Conservation (phyloP, 768 basidiomycete species). For the Galerina sulciceps region DNA sequence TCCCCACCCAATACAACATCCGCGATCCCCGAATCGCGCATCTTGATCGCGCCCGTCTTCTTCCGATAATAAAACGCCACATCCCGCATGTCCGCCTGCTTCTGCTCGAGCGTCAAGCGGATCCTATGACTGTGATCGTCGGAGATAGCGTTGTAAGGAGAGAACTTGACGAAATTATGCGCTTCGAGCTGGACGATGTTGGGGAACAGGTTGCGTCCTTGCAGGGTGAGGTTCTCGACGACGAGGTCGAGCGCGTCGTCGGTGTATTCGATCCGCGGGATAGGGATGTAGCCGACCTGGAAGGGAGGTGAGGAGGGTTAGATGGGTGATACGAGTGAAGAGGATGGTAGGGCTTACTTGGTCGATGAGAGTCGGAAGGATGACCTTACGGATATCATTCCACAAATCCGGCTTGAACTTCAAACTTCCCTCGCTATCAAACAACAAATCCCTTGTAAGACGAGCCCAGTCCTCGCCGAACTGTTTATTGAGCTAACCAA, state of each 20-base stretch:
- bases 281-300: slow-evolving; percentile 82
- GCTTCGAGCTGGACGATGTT: slow-evolving; percentile 75
- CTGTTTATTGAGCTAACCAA: slow-evolving; percentile 57
- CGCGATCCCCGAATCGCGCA: slow-evolving; percentile 84
- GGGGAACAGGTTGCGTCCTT: too few relatives aligned
- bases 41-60: slow-evolving; percentile 82
- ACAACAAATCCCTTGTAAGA: slow-evolving; percentile 81
- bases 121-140: slow-evolving; percentile 73
- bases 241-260: slow-evolving; percentile 83
- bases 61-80: slow-evolving; percentile 90
- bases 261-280: slow-evolving; percentile 93
- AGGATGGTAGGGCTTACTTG: slow-evolving; percentile 52
- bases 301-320: not conserved
- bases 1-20: slow-evolving; percentile 86
- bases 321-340: too few relatives aligned
- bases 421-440: slow-evolving; percentile 78
- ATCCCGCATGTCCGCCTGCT: slow-evolving; percentile 93
- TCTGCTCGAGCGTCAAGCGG: slow-evolving; percentile 76
- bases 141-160: slow-evolving; percentile 63
- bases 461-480: slow-evolving; percentile 86
- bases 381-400: slow-evolving; percentile 84
- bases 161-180: slow-evolving; percentile 83
- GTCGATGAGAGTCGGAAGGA: slow-evolving; percentile 78
- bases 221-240: too few relatives aligned
- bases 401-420: slow-evolving; percentile 89